phyloP scores from a whole-genome alignment of 805 yeast species.

The Pichia sporocuriosa region DNA sequence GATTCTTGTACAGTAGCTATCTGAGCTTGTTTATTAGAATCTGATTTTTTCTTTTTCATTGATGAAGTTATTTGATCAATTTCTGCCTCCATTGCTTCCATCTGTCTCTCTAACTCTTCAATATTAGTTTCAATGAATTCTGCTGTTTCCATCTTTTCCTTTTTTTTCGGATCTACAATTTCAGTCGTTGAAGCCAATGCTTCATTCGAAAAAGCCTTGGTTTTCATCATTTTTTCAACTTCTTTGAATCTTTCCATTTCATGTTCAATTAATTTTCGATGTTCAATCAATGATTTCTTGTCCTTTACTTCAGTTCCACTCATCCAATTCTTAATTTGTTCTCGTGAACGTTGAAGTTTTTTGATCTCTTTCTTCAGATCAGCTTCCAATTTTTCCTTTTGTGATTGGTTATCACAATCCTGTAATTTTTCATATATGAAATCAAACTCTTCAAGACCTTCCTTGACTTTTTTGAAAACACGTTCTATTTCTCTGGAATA shows the following conservation, averaged over 20 bases:
- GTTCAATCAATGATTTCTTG: conserved; percentile 73
- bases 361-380: conserved; percentile 94
- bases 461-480: conserved; percentile 84
- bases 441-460: conserved; percentile 84
- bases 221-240: conserved; percentile 86
- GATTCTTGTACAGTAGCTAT: conserved; percentile 56
- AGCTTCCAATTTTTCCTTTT: conserved; percentile 86
- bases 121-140: conserved; percentile 63
- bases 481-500: conserved; percentile 71
- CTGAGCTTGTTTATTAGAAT: conserved; percentile 46
- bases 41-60: conserved; percentile 50
- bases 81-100: conserved; percentile 71
- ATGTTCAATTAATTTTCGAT: conserved; percentile 57
- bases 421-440: conserved; percentile 79
- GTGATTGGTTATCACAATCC: conserved; percentile 74
- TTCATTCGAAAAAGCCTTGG: conserved; percentile 90
- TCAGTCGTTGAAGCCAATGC: conserved; percentile 61
- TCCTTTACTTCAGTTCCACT: conserved; percentile 88
- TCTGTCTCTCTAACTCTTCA: conserved; percentile 77
- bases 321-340: conserved; percentile 93
- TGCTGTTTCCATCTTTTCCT: conserved; percentile 67
- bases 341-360: conserved; percentile 86
- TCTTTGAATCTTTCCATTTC: conserved; percentile 96
- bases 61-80: conserved; percentile 47
- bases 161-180: conserved; percentile 69